Evolutionary conservation across 2,329 filamentous ascomycete genomes (phyloP), one percentile per base, ranked within the genome.

Genomic region (Diplocarpon rosae): DNA sequence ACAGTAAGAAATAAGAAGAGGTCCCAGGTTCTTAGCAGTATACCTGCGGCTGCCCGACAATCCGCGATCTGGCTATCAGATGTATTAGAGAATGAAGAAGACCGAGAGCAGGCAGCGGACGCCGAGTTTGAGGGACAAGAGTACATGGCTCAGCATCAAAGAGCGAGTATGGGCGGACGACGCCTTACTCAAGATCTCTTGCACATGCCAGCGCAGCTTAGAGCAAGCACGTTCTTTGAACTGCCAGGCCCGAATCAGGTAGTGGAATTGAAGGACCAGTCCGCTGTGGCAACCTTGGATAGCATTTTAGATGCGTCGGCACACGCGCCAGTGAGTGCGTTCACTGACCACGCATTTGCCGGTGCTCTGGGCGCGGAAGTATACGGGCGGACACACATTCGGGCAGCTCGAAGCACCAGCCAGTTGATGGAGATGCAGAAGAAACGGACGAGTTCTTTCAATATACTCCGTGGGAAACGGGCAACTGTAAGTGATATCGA

Each of bases 181-280:
- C 53, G 56, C 13, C 51, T 53, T 31, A 58, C 59, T 15, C 51
- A 56, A 20, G 59, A 62, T 55, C 52, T 75, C 14, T 69, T 72
- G 13, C 72, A 73, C 39, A 62, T 95, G 12, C 88, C 90, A 2
- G 78, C 90, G 0, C 87, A 94, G 55, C 72, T 96, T 30, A 78
- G 90, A 49, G 92, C 92, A n/a, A 94, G 82, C 56, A 78, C 84
- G 24, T 96, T 86, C 65, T 96, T 96, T 58, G 89, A 96, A 46
- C 56, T 77, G 16, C 82, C 82, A 0, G 69, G 75, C 3, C 60
- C 73, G 5, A 55, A 64, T 2, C 66, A 71, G 5, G 63, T 68
- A 11, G 67, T 81, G 16, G 70, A 80, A 53, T 60, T 80, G 43
- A 80, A 80, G 62, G 80, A 85, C 46, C 83, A 85, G 14, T 96